These are phyloP conservation scores for Mucor lusitanicus DNA, from an alignment of 371 early-diverging fungal species.

Conservation along the genomic window DNA sequence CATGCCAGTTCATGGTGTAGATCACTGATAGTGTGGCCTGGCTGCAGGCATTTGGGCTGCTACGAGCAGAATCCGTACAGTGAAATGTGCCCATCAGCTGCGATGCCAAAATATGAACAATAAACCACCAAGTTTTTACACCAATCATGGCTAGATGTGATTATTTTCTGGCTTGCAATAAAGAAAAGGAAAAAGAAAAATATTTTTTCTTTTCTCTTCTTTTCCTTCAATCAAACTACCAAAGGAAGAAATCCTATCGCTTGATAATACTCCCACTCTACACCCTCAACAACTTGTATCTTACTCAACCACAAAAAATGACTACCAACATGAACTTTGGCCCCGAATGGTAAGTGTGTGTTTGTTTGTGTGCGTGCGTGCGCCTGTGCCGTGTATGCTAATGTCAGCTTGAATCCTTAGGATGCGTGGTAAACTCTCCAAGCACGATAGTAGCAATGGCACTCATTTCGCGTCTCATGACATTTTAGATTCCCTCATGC, in stretches of 20 bases:
- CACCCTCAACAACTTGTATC: neutral
- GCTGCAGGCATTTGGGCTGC: neutral
- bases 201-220: neutral
- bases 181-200: neutral
- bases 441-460: slow-evolving; percentile 28
- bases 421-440: slow-evolving; percentile 51
- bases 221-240: neutral
- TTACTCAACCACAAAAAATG: slow-evolving; percentile 28
- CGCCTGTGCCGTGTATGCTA: neutral
- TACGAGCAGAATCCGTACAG: neutral
- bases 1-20: neutral
- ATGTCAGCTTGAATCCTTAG: slow-evolving; percentile 19
- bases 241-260: neutral
- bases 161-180: slow-evolving; percentile 4
- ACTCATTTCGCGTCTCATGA: slow-evolving; percentile 17
- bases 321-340: slow-evolving; percentile 85
- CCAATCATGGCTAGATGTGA: slow-evolving; percentile 1
- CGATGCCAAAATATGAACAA: neutral
- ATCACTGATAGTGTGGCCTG: neutral
- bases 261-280: neutral
- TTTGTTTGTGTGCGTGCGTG: neutral
- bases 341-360: slow-evolving; percentile 72
- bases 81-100: neutral
- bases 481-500: slow-evolving; percentile 9
- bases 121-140: neutral